phyloP scores from a whole-genome alignment of 73 alveolate species.

The Stentor coeruleus region DNA sequence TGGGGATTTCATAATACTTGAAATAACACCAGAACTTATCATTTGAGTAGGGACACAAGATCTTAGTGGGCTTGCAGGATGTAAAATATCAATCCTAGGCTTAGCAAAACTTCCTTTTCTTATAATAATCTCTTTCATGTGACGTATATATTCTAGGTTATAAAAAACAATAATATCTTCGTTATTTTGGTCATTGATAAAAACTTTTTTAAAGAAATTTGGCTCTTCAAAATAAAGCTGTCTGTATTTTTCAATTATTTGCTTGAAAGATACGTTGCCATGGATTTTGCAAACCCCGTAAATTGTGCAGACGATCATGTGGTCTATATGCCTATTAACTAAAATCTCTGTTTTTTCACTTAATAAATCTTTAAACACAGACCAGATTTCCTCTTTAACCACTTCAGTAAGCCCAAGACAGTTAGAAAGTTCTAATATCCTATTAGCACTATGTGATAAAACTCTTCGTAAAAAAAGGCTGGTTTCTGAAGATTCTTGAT shows the following conservation, averaged over 20 bases:
- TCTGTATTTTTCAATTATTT: neutral
- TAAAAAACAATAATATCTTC: slow-evolving; percentile 12
- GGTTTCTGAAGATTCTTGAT: neutral
- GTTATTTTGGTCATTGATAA: neutral
- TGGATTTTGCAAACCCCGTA: slow-evolving; percentile 55
- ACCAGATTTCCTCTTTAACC: slow-evolving; percentile 44
- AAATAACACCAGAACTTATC: neutral
- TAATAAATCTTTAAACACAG: slow-evolving; percentile 40
- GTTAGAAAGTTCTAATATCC: slow-evolving; percentile 36
- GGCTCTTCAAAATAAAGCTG: neutral
- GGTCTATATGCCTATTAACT: slow-evolving; percentile 51
- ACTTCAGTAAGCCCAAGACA: slow-evolving; percentile 31
- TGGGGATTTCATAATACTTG: neutral
- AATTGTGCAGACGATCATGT: slow-evolving; percentile 53
- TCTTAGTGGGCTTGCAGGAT: slow-evolving; percentile 4
- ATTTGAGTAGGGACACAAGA: neutral
- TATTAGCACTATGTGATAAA: slow-evolving; percentile 43
- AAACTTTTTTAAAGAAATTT: neutral
- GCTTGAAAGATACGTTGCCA: neutral
- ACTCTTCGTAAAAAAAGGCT: slow-evolving; percentile 52
- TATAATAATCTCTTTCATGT: neutral
- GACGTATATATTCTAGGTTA: neutral
- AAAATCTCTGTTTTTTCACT: slow-evolving; percentile 37
- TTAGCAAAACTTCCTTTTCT: neutral
- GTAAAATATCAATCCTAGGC: neutral